These are phyloP conservation scores for Colletotrichum truncatum DNA, from an alignment of 2,329 filamentous ascomycete species.

Conservation along the genomic window DNA sequence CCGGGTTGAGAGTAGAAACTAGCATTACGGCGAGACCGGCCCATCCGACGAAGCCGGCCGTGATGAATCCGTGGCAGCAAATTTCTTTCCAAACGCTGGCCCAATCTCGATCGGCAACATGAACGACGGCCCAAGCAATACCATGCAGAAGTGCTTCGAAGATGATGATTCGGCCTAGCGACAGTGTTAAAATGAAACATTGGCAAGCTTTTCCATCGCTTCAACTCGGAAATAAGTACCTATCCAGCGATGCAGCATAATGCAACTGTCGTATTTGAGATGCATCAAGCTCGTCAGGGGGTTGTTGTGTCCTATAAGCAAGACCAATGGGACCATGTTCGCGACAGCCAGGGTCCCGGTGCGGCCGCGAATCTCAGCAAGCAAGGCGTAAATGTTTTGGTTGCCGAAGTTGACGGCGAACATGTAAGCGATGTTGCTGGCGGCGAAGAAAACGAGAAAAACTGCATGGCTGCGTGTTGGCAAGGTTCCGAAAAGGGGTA, in stretches of 20 bases:
- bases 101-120: neutral
- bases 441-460: slow-evolving; percentile 37
- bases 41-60: neutral
- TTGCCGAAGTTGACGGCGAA: slow-evolving; percentile 37
- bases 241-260: slow-evolving; percentile 32
- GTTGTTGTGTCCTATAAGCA: slow-evolving; percentile 52
- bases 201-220: no score
- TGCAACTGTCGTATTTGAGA: slow-evolving; percentile 52
- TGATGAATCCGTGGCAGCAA: neutral
- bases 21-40: neutral
- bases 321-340: slow-evolving; percentile 51
- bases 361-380: slow-evolving; percentile 47
- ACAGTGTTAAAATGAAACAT: neutral
- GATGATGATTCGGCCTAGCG: neutral
- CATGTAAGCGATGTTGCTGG: slow-evolving; percentile 40
- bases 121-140: neutral
- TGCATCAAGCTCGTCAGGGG: slow-evolving; percentile 50
- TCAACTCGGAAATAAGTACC: neutral
- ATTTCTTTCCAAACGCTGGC: neutral
- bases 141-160: neutral
- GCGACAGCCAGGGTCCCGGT: slow-evolving; percentile 49
- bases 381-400: slow-evolving; percentile 26
- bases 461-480: slow-evolving; percentile 35
- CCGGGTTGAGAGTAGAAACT: neutral
- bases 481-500: neutral